A percentile compares a stretch with the other conserved stretches of the same genome.
These are phyloP conservation scores for Punica granatum DNA, from an alignment of 345 rosid genomes.

Conservation along the genomic window DNA sequence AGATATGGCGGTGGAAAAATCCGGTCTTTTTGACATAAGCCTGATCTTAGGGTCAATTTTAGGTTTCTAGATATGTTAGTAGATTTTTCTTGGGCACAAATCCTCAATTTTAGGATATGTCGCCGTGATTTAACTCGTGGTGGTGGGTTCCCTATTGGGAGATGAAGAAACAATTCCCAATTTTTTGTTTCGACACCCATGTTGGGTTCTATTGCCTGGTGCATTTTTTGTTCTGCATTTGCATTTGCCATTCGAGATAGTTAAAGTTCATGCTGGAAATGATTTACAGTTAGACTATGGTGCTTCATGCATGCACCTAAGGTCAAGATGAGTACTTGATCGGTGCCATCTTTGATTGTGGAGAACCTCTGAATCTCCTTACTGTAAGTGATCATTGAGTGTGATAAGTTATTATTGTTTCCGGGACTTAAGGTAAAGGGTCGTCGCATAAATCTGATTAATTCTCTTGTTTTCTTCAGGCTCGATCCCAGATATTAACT, in stretches of 20 bases:
- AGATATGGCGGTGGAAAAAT: background rate
- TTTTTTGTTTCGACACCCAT: background rate
- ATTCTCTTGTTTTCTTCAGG: slow-evolving; percentile 33
- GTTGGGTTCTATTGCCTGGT: too few species aligned
- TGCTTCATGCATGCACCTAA: too few species aligned
- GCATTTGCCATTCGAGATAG: background rate
- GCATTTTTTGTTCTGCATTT: background rate
- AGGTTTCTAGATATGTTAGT: background rate
- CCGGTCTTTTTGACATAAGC: background rate
- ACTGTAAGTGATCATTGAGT: background rate
- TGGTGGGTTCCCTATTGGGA: background rate
- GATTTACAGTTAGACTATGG: background rate
- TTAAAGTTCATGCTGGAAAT: background rate
- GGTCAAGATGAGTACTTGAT: background rate
- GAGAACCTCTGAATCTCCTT: background rate
- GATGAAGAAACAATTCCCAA: background rate
- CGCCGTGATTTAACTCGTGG: background rate
- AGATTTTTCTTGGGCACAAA: background rate
- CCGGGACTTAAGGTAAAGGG: background rate
- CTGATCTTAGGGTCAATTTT: background rate
- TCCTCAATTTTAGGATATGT: background rate
- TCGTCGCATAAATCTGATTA: background rate
- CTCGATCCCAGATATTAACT: slow-evolving; percentile 44
- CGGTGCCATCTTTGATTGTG: background rate
- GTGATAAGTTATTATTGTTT: background rate